Evolutionary conservation across 805 yeast genomes (phyloP), one percentile per base, ranked within the genome.

Genomic region (Zygosaccharomyces lentus): DNA sequence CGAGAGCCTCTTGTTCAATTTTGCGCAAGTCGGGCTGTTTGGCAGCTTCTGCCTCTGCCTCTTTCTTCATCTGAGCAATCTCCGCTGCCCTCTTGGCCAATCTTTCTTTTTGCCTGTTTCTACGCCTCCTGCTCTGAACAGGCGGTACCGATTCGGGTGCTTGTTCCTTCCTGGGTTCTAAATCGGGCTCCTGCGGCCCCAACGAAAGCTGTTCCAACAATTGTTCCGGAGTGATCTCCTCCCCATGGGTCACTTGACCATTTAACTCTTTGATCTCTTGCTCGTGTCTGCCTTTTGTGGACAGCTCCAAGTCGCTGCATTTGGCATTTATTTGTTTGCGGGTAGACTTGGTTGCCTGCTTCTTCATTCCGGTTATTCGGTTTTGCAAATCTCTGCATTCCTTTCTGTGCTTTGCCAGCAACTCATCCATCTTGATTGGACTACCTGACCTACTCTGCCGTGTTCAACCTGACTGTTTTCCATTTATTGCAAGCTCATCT

Each of bases 41-140:
- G 1, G 68, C 73, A 0, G 96, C 90, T 60, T 91, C 97, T 17
- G 65, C 65, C 10, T 71, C 70, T 0, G 97, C 96, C 53, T 86
- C 82, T 24, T 74, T 77, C 54, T 78, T 75, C 41, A 85, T 70
- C 41, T 71, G 71, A 23, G 78, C 81, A 15, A 81, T 73, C 47
- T 82, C 84, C 1, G 84, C 87, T 38, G 87, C 81, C 47, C 96
- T 73, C 59, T 75, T 79, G 0, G 91, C 95, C 19, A 88, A 61
- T 56, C 86, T 74, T 58, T 89, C 97, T 66, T 84, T 87, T 52
- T 87, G 93, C 45, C 97, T 75, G 62, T 91, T 91, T 38, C 91
- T 74, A 6, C 67, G 67, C 52, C 66, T 71, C 56, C 61, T 67
- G 8, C 66, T 68, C 37, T 53, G 39, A 15, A 35, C 15, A 4